Base-by-base conservation (phyloP, 371 early-diverging fungal genomes). In the Actinomortierella ambigua region DNA sequence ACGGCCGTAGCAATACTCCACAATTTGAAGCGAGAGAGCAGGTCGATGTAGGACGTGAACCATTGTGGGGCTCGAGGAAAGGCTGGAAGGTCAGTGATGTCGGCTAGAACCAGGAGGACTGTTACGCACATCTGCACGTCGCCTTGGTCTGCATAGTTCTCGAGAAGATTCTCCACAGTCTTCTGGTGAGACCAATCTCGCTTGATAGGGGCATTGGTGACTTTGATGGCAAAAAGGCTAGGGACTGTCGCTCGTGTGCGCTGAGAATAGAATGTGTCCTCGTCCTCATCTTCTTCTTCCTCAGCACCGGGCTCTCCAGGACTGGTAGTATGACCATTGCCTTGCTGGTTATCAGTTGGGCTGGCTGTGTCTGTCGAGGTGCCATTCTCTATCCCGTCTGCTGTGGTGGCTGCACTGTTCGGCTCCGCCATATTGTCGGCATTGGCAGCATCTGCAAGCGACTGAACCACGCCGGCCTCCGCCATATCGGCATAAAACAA, bases 111-210 rank as follows among this genome's bases (percentile, higher is more conserved):
- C 11, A 90, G 62, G 41, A 87, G 71, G 0, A 93, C 59, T 13
- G 93, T 89, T 11, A 87, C 89, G 59, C 92, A 92, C 91, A 93
- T 92, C 61, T 94, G 95, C 0, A 93, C 88, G 56, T 94, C 92
- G 3, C 92, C 92, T 79, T 90, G 86, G 24, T 93, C 88, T 5
- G 89, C 86, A 71, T 93, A 93, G 63, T 88, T 90, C 24, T 88
- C 81, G 11, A 94, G 62, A 13, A 91, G 34, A 7, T 85, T 86
- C 40, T 64, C 58, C 3, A 91, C 77, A 0, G 88, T 77, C 0
- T 77, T 77, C 27, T 85, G 76, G 47, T 85, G 82, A 18, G 88
- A 77, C 87, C 89, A 91, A 11, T 71, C 65, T 3, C 73, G 59
- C 65, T 67, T 75, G 23, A 83, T 43, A 15, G 79, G 78, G 29